A percentile compares a stretch with the other conserved stretches of the same genome.
These are phyloP conservation scores for Imleria badia DNA, from an alignment of 768 basidiomycete species.

Conservation along the genomic window DNA sequence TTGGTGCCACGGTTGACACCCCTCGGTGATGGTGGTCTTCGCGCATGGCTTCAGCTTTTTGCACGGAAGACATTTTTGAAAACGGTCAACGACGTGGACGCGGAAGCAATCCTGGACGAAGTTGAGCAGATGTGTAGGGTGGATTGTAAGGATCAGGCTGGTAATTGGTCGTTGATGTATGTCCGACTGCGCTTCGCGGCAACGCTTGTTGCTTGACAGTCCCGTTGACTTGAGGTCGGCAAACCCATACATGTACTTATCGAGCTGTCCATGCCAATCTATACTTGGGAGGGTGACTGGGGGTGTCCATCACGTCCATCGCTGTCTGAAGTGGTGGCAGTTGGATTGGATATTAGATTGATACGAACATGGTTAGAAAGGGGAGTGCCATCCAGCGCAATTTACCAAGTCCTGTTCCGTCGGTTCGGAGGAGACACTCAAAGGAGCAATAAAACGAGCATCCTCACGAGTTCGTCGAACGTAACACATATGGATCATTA, in stretches of 20 bases:
- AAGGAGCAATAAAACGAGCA: not conserved
- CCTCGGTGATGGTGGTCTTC: slow-evolving; percentile 46
- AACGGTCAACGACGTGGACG: slow-evolving; percentile 51
- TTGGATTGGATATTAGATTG: not conserved
- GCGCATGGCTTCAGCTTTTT: slow-evolving; percentile 71
- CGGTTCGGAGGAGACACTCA: not conserved
- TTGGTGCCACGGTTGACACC: slow-evolving; percentile 57
- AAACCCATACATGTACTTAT: not conserved
- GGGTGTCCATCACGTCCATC: slow-evolving; percentile 3
- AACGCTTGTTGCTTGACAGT: slow-evolving; percentile 33
- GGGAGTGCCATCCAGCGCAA: slow-evolving; percentile 2
- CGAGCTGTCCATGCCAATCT: not conserved
- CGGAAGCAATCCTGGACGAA: slow-evolving; percentile 58
- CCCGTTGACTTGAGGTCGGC: slow-evolving; percentile 2
- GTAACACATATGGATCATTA: slow-evolving; percentile 4
- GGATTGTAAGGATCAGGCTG: slow-evolving; percentile 57
- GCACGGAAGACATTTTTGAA: slow-evolving; percentile 58
- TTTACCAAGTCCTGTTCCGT: not conserved
- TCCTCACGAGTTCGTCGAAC: not conserved
- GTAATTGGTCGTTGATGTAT: slow-evolving; percentile 74
- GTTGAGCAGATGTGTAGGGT: slow-evolving; percentile 54
- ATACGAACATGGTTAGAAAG: not conserved
- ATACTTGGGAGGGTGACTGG: not conserved
- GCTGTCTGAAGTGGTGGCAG: not conserved
- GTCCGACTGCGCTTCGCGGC: slow-evolving; percentile 66